Conservation (phyloP, 371 early-diverging fungal genomes). For the Nematocida sp. region DNA sequence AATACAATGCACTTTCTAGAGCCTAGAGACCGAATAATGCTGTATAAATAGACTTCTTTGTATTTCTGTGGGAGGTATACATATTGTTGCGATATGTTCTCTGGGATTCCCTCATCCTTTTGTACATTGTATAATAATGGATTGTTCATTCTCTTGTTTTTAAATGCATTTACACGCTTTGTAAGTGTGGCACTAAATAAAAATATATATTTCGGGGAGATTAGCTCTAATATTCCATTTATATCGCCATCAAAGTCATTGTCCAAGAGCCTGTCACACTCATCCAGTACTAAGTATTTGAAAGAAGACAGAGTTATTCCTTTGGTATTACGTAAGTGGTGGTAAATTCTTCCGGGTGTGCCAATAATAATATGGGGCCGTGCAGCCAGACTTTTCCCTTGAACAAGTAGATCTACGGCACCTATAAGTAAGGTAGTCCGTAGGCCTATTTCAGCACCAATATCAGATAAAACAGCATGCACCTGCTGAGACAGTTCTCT, state of each 20-base stretch:
- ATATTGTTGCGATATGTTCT: slow-evolving; percentile 80
- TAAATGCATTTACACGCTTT: slow-evolving; percentile 85
- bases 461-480: slow-evolving; percentile 80
- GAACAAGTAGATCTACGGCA: slow-evolving; percentile 84
- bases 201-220: slow-evolving; percentile 84
- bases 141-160: slow-evolving; percentile 79
- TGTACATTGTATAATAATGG: slow-evolving; percentile 83
- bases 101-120: slow-evolving; percentile 81
- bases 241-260: slow-evolving; percentile 88
- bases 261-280: slow-evolving; percentile 94
- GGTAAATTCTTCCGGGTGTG: slow-evolving; percentile 92
- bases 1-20: slow-evolving; percentile 79
- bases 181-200: slow-evolving; percentile 96
- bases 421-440: slow-evolving; percentile 86
- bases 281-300: slow-evolving; percentile 90
- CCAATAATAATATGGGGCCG: slow-evolving; percentile 92
- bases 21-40: slow-evolving; percentile 72
- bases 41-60: slow-evolving; percentile 79
- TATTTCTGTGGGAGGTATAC: slow-evolving; percentile 86
- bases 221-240: slow-evolving; percentile 80
- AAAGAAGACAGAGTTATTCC: slow-evolving; percentile 76
- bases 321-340: slow-evolving; percentile 82
- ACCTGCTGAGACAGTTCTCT: slow-evolving; percentile 94
- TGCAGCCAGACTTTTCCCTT: slow-evolving; percentile 79
- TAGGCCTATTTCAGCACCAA: slow-evolving; percentile 82